phyloP scores from a whole-genome alignment of 768 basidiomycete species.

The Podaxis rugospora region DNA sequence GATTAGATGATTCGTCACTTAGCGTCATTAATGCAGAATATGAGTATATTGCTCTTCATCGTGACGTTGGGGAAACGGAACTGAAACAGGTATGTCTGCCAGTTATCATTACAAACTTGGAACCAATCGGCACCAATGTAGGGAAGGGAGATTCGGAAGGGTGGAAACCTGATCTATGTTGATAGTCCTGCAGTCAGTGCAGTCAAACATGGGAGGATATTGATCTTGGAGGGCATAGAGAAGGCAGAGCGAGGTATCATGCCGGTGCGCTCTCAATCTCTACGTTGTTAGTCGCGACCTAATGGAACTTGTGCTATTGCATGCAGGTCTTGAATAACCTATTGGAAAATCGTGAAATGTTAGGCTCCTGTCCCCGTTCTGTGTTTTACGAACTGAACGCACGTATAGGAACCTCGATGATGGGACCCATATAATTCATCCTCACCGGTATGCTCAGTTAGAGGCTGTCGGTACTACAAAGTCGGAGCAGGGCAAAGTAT shows the following conservation, averaged over 20 bases:
- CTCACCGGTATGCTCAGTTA: constrained; percentile 51
- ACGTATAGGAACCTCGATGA: constrained; percentile 57
- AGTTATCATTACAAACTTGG: neutral
- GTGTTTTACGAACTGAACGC: neutral
- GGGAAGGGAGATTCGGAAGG: constrained; percentile 58
- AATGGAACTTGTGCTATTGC: constrained; percentile 1
- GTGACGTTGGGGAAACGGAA: constrained; percentile 71
- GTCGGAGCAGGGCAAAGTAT: constrained; percentile 35
- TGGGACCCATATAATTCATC: constrained; percentile 65
- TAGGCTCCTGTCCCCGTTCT: constrained; percentile 8
- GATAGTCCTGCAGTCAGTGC: constrained; percentile 66
- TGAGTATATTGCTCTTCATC: constrained; percentile 62
- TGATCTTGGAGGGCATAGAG: constrained; percentile 68
- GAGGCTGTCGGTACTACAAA: constrained; percentile 26
- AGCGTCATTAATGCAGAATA: constrained; percentile 65
- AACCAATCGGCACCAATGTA: constrained; percentile 11
- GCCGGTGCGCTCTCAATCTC: constrained; percentile 41
- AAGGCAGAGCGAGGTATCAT: constrained; percentile 71
- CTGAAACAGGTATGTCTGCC: constrained; percentile 48
- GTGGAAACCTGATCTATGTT: constrained; percentile 61
- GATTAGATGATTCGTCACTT: neutral
- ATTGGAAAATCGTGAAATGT: constrained; percentile 71
- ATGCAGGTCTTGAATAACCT: constrained; percentile 59
- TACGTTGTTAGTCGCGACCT: neutral
- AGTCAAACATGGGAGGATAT: constrained; percentile 58